These are phyloP conservation scores for Pelargonium fulgidum DNA, from an alignment of 441 rosid species.

Conservation along the genomic window DNA sequence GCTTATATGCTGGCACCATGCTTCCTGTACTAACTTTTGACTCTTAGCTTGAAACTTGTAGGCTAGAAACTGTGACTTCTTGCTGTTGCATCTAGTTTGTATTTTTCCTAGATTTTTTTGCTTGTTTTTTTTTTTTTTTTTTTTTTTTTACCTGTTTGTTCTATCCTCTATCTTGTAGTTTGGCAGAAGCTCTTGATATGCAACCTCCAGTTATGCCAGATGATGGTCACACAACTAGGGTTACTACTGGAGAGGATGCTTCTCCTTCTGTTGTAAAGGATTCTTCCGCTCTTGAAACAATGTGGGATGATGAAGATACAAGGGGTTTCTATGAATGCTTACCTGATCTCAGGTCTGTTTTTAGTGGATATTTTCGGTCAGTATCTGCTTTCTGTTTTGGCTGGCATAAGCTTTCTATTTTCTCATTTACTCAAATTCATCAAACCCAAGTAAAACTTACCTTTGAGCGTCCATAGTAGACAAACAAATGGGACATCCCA, in stretches of 20 bases:
- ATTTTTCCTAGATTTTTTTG: background rate
- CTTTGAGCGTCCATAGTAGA: background rate
- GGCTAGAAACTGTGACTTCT: constrained; percentile 1
- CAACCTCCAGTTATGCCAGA: constrained; percentile 98
- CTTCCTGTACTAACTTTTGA: background rate
- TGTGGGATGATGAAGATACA: constrained; percentile 99
- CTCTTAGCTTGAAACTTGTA: background rate
- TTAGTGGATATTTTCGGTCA: background rate
- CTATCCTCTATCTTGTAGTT: constrained; percentile 33
- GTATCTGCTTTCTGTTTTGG: constrained; percentile 6
- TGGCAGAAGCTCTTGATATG: constrained; percentile 97
- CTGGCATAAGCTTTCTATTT: background rate
- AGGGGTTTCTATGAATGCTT: constrained; percentile 91
- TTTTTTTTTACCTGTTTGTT: background rate
- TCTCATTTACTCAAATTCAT: background rate
- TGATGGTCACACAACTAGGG: constrained; percentile 93
- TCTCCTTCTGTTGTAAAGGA: constrained; percentile 76
- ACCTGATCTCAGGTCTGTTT: constrained; percentile 90
- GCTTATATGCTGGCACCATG: background rate
- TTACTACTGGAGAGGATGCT: constrained; percentile 77
- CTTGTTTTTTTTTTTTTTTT: background rate
- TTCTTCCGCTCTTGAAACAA: constrained; percentile 60
- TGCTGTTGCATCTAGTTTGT: background rate
- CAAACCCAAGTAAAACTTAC: background rate
- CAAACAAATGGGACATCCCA: background rate